Conservation (phyloP, 1,284 basidiomycete genomes). For the Cutaneotrichosporon sp. region DNA sequence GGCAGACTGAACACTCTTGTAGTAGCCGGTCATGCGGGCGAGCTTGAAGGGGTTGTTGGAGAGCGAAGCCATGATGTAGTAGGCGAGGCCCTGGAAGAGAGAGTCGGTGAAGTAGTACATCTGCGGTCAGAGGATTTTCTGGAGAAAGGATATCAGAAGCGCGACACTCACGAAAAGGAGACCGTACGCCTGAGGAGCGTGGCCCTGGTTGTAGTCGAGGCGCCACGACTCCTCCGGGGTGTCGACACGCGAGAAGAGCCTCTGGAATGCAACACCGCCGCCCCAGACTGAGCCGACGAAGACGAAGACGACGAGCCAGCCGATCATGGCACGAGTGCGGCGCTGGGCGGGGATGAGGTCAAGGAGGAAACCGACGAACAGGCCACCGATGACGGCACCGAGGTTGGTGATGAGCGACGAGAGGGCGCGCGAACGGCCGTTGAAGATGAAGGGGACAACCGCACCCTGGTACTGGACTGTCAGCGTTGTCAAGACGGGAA, state of each 20-base stretch:
- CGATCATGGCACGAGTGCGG: constrained; percentile 36
- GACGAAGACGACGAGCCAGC: constrained; percentile 31
- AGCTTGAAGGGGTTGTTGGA: constrained; percentile 43
- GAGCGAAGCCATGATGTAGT: constrained; percentile 39
- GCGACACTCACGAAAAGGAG: constrained; percentile 21
- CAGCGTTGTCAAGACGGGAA: too few relatives aligned
- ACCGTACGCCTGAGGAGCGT: constrained; percentile 14
- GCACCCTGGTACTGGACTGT: constrained; percentile 36
- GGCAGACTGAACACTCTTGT: constrained; percentile 51
- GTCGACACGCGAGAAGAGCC: constrained; percentile 15
- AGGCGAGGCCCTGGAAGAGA: constrained; percentile 51
- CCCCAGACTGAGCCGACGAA: constrained; percentile 40
- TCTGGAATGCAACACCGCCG: constrained; percentile 42
- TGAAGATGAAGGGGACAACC: constrained; percentile 40
- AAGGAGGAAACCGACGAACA: constrained; percentile 44
- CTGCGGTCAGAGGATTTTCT: background rate
- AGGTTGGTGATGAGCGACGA: constrained; percentile 37
- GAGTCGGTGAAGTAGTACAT: constrained; percentile 49
- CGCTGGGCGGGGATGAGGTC: constrained; percentile 42
- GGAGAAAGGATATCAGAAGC: background rate
- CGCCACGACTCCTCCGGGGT: background rate
- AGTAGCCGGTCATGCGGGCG: constrained; percentile 51
- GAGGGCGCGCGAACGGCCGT: constrained; percentile 44
- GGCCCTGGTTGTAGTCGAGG: constrained; percentile 15
- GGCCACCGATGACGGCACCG: constrained; percentile 44